Percentiles rank a stretch among this genome's conserved stretches.
These are phyloP conservation scores for Sarocladium strictum DNA, from an alignment of 2,329 filamentous ascomycete genomes.

Conservation along the genomic window DNA sequence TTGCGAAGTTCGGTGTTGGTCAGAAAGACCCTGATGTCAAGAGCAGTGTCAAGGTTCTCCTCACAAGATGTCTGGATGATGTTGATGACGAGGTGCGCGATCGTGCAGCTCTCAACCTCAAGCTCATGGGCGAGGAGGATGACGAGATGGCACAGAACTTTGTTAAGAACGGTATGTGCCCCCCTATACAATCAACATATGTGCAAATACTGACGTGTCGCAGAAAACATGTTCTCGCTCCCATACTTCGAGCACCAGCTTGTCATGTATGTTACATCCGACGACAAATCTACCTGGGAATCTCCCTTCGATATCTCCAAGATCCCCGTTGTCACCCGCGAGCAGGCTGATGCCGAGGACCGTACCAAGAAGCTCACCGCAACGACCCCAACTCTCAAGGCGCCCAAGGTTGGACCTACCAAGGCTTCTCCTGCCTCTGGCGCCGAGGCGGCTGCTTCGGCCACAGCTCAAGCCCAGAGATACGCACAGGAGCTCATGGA, in stretches of 20 bases:
- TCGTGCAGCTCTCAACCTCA: slow-evolving; percentile 84
- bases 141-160: slow-evolving; percentile 81
- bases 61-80: slow-evolving; percentile 91
- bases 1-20: slow-evolving; percentile 95
- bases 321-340: slow-evolving; percentile 88
- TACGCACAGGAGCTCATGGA: slow-evolving; percentile 81
- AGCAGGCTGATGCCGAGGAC: slow-evolving; percentile 94
- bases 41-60: slow-evolving; percentile 85
- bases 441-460: slow-evolving; percentile 69
- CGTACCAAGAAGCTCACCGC: slow-evolving; percentile 95
- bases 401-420: slow-evolving; percentile 71
- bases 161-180: slow-evolving; percentile 74
- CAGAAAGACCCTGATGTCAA: slow-evolving; percentile 97
- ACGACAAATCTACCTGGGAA: slow-evolving; percentile 79
- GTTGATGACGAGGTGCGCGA: slow-evolving; percentile 97
- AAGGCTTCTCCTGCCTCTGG: slow-evolving; percentile 61
- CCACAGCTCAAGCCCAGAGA: slow-evolving; percentile 76
- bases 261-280: slow-evolving; percentile 93
- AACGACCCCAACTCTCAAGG: slow-evolving; percentile 87
- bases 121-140: slow-evolving; percentile 88
- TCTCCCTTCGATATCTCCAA: slow-evolving; percentile 83
- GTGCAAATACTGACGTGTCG: background rate
- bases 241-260: slow-evolving; percentile 95
- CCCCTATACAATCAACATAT: slow-evolving; percentile 12
- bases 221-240: slow-evolving; percentile 92